phyloP scores from a whole-genome alignment of 306 rosid species.

The Sindora glabra region DNA sequence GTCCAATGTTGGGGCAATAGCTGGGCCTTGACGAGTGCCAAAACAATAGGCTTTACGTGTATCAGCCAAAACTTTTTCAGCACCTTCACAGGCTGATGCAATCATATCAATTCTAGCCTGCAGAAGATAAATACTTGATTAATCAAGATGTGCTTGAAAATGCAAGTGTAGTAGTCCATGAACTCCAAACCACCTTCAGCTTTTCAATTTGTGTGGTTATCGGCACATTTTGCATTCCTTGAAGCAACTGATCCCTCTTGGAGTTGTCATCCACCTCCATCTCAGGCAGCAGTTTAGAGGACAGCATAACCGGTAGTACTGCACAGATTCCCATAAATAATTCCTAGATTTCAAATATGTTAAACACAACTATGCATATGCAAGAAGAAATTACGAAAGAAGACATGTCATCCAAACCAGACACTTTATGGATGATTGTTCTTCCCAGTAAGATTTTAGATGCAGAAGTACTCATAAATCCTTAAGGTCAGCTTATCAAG shows the following conservation, averaged over 20 bases:
- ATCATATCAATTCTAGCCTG: slow-evolving; percentile 86
- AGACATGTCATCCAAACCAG: background rate
- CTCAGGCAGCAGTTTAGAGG: slow-evolving; percentile 84
- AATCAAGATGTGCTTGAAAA: background rate
- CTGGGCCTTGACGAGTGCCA: slow-evolving; percentile 78
- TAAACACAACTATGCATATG: background rate
- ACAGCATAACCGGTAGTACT: slow-evolving; percentile 83
- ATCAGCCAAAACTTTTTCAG: slow-evolving; percentile 86
- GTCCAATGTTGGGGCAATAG: slow-evolving; percentile 73
- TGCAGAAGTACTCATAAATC: background rate
- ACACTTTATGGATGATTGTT: no score
- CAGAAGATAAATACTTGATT: background rate
- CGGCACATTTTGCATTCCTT: slow-evolving; percentile 78
- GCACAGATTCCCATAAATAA: slow-evolving; percentile 2
- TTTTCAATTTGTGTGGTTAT: slow-evolving; percentile 65
- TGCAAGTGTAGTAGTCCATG: background rate
- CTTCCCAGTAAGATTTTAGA: background rate
- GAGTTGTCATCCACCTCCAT: slow-evolving; percentile 76
- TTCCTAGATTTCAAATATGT: background rate
- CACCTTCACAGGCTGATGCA: slow-evolving; percentile 89
- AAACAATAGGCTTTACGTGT: slow-evolving; percentile 87
- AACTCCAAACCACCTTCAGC: slow-evolving; percentile 47
- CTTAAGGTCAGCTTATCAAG: background rate
- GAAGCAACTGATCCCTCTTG: slow-evolving; percentile 74
- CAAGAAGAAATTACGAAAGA: background rate